phyloP scores from a whole-genome alignment of 2,329 filamentous ascomycete genomes.

The Aulographum hederae region DNA sequence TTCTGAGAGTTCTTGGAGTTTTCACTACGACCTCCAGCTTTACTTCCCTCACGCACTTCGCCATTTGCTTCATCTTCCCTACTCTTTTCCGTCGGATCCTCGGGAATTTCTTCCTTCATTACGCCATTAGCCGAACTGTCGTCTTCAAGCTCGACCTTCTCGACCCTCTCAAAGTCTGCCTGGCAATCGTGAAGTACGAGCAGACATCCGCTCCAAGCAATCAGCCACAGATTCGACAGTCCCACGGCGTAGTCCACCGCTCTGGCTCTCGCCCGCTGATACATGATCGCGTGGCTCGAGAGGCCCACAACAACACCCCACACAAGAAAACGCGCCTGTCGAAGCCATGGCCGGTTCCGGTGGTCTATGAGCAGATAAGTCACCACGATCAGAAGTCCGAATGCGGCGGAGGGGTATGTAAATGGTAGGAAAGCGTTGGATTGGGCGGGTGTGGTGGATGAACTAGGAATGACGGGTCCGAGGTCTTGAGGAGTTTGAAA shows the following conservation, averaged over 20 bases:
- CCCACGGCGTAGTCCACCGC: slow-evolving; percentile 38
- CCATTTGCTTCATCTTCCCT: no score
- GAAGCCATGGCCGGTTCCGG: slow-evolving; percentile 18
- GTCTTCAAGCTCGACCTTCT: slow-evolving; percentile 24
- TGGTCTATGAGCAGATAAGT: slow-evolving; percentile 33
- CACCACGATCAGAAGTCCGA: slow-evolving; percentile 23
- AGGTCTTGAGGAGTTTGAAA: no score
- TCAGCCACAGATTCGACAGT: slow-evolving; percentile 32
- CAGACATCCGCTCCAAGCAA: slow-evolving; percentile 33
- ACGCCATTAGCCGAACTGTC: no score
- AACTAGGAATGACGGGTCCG: no score
- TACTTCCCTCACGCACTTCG: no score
- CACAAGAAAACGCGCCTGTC: slow-evolving; percentile 23
- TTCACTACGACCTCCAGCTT: slow-evolving; percentile 9
- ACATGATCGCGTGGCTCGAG: slow-evolving; percentile 23
- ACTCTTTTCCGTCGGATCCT: no score
- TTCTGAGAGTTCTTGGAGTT: background rate
- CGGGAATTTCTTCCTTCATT: slow-evolving; percentile 1
- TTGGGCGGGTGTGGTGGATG: no score
- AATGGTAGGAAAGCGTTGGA: slow-evolving; percentile 23
- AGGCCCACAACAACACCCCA: slow-evolving; percentile 25
- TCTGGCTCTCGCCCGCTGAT: slow-evolving; percentile 28
- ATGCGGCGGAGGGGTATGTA: slow-evolving; percentile 22
- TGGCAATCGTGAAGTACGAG: slow-evolving; percentile 38
- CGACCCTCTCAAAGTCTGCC: slow-evolving; percentile 35